Base-by-base conservation (phyloP, 2,329 filamentous ascomycete species). In the Didymella glomerata region DNA sequence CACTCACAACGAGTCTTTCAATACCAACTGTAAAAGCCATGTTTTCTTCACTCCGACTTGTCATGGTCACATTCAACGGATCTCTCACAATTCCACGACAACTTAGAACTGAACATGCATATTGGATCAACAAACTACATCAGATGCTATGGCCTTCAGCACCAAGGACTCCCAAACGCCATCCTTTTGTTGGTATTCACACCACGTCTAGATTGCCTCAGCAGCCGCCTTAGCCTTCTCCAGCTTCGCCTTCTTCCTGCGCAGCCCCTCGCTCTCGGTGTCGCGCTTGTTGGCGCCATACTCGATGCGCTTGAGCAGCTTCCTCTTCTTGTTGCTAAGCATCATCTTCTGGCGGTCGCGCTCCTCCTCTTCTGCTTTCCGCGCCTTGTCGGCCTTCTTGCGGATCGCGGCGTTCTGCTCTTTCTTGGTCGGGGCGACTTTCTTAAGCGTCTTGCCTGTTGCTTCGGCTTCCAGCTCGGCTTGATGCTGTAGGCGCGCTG, bases 301-400 rank as follows among this genome's bases (percentile, higher is more conserved):
- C 74, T 93, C 85, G 92, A 99, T 99, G 83, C 97, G 95, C 83
- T 98, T 95, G 68, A 94, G 90, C 72, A 97, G 82, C 88, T 97
- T 97, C 72, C 95, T 86, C 88, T 98, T 99, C 86, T 96, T 95
- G 79, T 96, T 91, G 78, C 90, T 91, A 83, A 98, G 89, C 95
- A 99, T 99, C 82, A 96, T 95, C 87, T 97, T 97, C 77, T 92
- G 90, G 63, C 94, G 86, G 78, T 97, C 93, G 58, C 96, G 79
- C 71, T 98, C 93, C 78, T 98, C 95, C 4, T 90, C 88, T 74
- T 95, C 91, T 71, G 85, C 81, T 64, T 79, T 80, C 70, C 79
- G 76, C 70, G 86, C 85, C 75, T 84, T 84, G 60, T 87, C 86
- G 34, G 87, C 86, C 60, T 81, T 79, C 79, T 91, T 89, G 81